phyloP scores from a whole-genome alignment of 2,329 filamentous ascomycete species.

The Pseudocercospora vitis region DNA sequence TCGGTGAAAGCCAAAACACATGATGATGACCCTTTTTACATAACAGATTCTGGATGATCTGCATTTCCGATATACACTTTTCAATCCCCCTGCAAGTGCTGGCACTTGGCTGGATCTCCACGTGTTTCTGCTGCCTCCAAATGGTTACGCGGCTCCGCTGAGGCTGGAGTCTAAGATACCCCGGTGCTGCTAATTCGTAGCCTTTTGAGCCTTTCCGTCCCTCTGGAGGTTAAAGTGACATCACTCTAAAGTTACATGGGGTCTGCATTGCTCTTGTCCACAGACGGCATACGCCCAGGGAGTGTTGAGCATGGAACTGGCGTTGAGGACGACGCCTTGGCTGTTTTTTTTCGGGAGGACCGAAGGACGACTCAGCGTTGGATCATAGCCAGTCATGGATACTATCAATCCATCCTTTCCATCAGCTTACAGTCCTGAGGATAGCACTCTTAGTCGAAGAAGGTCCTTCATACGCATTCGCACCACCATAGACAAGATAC shows the following conservation, averaged over 20 bases:
- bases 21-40: background rate
- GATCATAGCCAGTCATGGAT: background rate
- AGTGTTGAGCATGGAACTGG: background rate
- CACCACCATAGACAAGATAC: background rate
- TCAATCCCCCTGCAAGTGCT: background rate
- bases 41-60: constrained; percentile 3
- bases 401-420: background rate
- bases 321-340: background rate
- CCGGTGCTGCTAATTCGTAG: background rate
- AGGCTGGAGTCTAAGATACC: background rate
- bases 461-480: background rate
- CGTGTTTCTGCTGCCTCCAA: background rate
- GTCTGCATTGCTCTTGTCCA: background rate
- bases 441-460: background rate
- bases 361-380: background rate
- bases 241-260: background rate
- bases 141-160: background rate
- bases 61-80: background rate
- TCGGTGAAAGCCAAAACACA: too few species aligned
- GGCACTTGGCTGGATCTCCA: background rate
- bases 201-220: background rate
- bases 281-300: background rate
- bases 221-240: background rate
- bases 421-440: background rate
- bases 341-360: background rate